Base-by-base conservation (phyloP, 1,284 basidiomycete species). In the Pseudozyma tsukubaensis region DNA sequence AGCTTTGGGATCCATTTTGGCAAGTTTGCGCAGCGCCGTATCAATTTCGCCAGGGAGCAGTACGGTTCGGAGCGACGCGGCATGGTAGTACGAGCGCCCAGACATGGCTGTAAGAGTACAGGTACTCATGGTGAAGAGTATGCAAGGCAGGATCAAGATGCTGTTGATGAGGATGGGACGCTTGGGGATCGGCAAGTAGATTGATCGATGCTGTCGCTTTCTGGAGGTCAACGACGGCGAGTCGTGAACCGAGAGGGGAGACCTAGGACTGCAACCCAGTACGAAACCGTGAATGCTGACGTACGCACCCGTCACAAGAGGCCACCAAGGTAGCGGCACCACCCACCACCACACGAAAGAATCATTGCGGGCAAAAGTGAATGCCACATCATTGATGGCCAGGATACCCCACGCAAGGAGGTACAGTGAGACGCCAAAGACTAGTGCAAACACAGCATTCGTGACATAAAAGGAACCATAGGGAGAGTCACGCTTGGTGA, bases 251-350 rank as follows among this genome's bases (percentile, higher is more conserved):
- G 51, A 54, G 16, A 62, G 47, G 1, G 66, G 59, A 1, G 59
- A 62, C 0, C 47, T 21, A 6, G 66, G 66, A n/a, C 59, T 62
- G 37, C 59, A 62, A 0, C 66, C 66, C 2, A 62, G 24, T 0
- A 39, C 42, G 18, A 68, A 68, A 5, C 66, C 66, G 18, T 68
- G 66, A 8, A 62, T 43, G 51, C 66, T 68, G 14, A 59, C 44
- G 21, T 59, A 68, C 3, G 59, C 55, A 9, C 59, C 43, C 1
- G 43, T 12, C 7, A 57, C 52, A 3, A 69, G 32, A 4, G 67
- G 56, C 36, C 49, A 14, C 60, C 63, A 72, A 6, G 70, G 70
- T 9, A 59, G 24, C n/a, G 70, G 70, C n/a, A 63, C 42, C 14
- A 67, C 16, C 63, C 70, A 72, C 48, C 43, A 51, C 59, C 59